Base-by-base conservation (phyloP, 1,284 basidiomycete species). In the Leccinum pallidistipes region DNA sequence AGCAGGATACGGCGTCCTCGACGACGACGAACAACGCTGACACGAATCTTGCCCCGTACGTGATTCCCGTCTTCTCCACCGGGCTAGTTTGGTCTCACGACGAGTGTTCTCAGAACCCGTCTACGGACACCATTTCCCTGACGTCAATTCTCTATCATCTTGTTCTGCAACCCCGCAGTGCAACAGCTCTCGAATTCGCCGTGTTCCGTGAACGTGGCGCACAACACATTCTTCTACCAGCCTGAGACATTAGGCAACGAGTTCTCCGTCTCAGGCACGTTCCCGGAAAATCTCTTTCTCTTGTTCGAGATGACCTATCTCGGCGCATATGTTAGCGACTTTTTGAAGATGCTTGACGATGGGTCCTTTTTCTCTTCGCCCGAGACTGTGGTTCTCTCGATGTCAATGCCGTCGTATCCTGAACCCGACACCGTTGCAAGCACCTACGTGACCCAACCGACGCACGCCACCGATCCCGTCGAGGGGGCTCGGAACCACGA, bases 321-420 rank as follows among this genome's bases (percentile, higher is more conserved):
- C 34, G 6, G n/a, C n/a, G 29, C 40, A 31, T 47, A 34, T 50
- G 14, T 34, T 68, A 94, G 92, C 36, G 91, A 94, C 68, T 93
- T 94, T 74, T 81, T 94, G 18, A 87, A 91, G 69, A 90, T 86
- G 0, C 79, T 92, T 11, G 90, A 91, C 68, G 89, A 91, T 57
- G 83, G 84, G 6, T 81, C 85, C 0, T 90, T 90, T 77, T 90
- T 90, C 70, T 80, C 82, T 6, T 80, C 83, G 18, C 80, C 83
- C 12, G 75, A 78, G 47, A 80, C 81, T 1, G 78, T 85, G 53
- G 69, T 78, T 0, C 79, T 83, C 0, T 77, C 83, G 43, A 81
- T 86, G 73, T 78, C 81, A 4, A 78, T 81, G 3, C 73, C 81
- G 0, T 74, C 80, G 8, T 83, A 74, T 65, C 64, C 68, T 53